Evolutionary conservation across 495 filamentous ascomycete species (phyloP), one percentile per base, ranked within the genome.

Genomic region (Sporormia fimetaria): DNA sequence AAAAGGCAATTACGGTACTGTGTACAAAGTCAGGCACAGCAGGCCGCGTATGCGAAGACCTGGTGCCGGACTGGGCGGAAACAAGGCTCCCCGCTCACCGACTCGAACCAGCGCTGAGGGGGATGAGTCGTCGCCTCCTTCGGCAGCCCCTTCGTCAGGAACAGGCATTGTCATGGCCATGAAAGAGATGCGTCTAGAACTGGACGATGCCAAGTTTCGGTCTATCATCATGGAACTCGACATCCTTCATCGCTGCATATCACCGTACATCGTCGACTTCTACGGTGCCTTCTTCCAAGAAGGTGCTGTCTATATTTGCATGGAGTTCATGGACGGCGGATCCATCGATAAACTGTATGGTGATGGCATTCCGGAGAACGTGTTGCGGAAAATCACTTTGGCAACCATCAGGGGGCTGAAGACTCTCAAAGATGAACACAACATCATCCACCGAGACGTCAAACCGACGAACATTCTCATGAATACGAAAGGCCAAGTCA

Each of bases 241-340:
- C 51, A 87, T 99, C 42, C 70, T 99, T 6, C 90, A 99, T 63
- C 83, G 87, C 38, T 99, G 90, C 56, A 66, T 87, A 12, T 94
- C 86, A 3, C 92, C 90, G 0, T 94, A 85, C 58, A 94, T 99
- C 45, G 84, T 99, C 56, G 88, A 96, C 56, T 99, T 99, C 56
- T 99, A 94, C 59, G 90, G 90, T 6, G 90, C 90, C 2, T 99
- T 99, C 62, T 99, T 94, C 67, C 90, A 99, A 61, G 90, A 99
- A 66, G 90, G 90, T 15, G 87, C 90, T 1, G 90, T 99, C 4
- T 99, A 96, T 58, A 96, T 99, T 61, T 99, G 90, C 63, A 92
- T 99, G 59, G 90, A 99, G 59, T 94, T 82, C 57, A 99, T 99
- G 90, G 87, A 99, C 63, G 90, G 92, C 37, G 90, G 90, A n/a